Base-by-base conservation (phyloP, 2,329 filamentous ascomycete genomes). In the Emydomyces testavorans region DNA sequence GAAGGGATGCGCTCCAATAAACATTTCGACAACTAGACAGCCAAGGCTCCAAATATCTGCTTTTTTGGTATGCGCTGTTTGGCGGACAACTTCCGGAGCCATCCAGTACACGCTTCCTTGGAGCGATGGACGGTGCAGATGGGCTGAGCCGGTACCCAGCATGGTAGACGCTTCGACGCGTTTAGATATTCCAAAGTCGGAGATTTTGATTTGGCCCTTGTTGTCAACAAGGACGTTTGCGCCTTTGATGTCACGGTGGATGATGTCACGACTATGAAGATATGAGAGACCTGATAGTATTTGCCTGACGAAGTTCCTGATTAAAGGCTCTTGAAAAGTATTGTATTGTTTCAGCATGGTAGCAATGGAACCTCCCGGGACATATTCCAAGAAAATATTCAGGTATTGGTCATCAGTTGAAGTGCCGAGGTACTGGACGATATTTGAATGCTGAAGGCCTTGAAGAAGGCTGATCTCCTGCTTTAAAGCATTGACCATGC, bases 71-170 rank as follows among this genome's bases (percentile, higher is more conserved):
- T 98, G 95, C 4, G 88, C 89, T 2, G 90, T 96, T 68, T 96
- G 92, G 60, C 92, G 92, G 53, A 98, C 92, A 16, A 98, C 92
- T 70, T 98, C 92, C 6, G 92, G 92, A 0, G 92, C 92, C 92
- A 98, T 98, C 92, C 92, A 98, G 71, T 95, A 98, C 45, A 98
- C 92, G 21, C 88, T 95, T 11, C 92, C 92, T 65, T 98, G 92
- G 2, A 98, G 77, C 1, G 90, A 96, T 8, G 80, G 75, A 5
- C 73, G 72, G 55, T 77, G 72, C 37, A 73, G 65, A 53, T 72
- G 67, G 23, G 62, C 57, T 41, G 66, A 69, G 36, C 61, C 60
- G 41, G 65, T 61, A 28, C 63, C 64, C 39, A 94, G 78, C 37
- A 95, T 78, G 51, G 89, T 92, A 49, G 86, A 83, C 11, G 88